Evolutionary conservation across 441 rosid genomes (phyloP), one percentile per base, ranked within the genome.

Genomic region (Arabidopsis hybrid): DNA sequence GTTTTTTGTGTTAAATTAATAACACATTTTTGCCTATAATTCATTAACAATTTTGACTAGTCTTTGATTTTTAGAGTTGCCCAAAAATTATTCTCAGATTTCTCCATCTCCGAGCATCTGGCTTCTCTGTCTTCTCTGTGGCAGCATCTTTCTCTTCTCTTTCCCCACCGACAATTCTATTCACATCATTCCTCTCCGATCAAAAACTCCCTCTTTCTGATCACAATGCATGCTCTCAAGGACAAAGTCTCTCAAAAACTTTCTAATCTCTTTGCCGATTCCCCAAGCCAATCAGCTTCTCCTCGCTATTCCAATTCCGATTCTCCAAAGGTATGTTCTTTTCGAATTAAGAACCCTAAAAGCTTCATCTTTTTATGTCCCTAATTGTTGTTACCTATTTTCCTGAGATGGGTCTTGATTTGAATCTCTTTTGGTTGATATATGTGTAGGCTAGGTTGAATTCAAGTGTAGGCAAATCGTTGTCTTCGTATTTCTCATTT

Each of bases 221-320:
- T 56, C 67, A 69, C 51, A 16, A 89, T 91, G 97, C 65, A 81
- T 67, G 29, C 89, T 18, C 81, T 91, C 52, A 91, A 85, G 76
- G 92, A 87, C 45, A 93, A 88, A 53, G 89, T 91, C 12, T 83
- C 96, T 1, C 89, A 87, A 71, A 87, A 82, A 77, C 84, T 91
- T 4, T 88, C 97, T n/a, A 87, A 91, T 79, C 80, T 93, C 58
- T 85, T 93, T 60, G 74, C 86, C n/a, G 88, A 87, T 81, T 85
- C 95, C 0, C 82, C 85, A 0, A 53, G 57, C 70, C 66, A 82
- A 70, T 69, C 82, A 43, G 38, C 79, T 42, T 70, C 93, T 45
- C 67, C 86, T 26, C 65, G 88, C 12, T 52, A 69, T 36, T 53
- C 85, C 11, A 65, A 73, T 31, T n/a, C 80, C 26, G 74, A 81